Conservation (phyloP, 768 basidiomycete genomes). For the Psilocybe tampanensis region DNA sequence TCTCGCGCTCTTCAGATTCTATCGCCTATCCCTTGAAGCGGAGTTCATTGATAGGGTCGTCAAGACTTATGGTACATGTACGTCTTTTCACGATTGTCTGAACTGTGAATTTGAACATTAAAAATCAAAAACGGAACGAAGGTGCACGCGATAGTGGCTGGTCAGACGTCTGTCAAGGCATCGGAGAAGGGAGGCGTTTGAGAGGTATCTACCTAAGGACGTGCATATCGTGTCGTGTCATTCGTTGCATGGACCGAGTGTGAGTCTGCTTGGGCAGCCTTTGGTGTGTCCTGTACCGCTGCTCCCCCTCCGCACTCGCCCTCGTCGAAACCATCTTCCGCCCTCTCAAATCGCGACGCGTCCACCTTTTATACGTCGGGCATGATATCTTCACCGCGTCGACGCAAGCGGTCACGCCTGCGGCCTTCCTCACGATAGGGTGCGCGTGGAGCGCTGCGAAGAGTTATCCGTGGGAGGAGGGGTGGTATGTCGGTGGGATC, state of each 20-base stretch:
- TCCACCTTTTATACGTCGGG: slow-evolving; percentile 92
- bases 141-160: slow-evolving; percentile 87
- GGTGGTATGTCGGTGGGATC: slow-evolving; percentile 94
- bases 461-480: slow-evolving; percentile 94
- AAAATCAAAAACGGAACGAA: too few relatives aligned
- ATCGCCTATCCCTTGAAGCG: too few relatives aligned
- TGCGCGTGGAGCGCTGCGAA: slow-evolving; percentile 85
- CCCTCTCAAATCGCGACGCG: slow-evolving; percentile 79
- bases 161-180: slow-evolving; percentile 96
- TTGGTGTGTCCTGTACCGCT: slow-evolving; percentile 73
- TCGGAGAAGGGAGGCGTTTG: slow-evolving; percentile 91
- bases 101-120: too few relatives aligned
- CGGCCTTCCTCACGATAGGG: slow-evolving; percentile 98
- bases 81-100: too few relatives aligned
- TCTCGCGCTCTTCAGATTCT: too few relatives aligned
- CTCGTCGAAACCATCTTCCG: slow-evolving; percentile 84
- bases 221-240: slow-evolving; percentile 91
- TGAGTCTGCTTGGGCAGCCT: slow-evolving; percentile 87
- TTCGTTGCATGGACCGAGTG: slow-evolving; percentile 91
- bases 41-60: too few relatives aligned
- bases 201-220: slow-evolving; percentile 82
- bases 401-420: slow-evolving; percentile 97
- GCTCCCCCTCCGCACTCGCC: slow-evolving; percentile 65
- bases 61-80: too few relatives aligned
- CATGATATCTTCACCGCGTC: slow-evolving; percentile 97